These are phyloP conservation scores for Bonia amplexicaulis DNA, from an alignment of 176 grass and related monocot species.

Conservation along the genomic window DNA sequence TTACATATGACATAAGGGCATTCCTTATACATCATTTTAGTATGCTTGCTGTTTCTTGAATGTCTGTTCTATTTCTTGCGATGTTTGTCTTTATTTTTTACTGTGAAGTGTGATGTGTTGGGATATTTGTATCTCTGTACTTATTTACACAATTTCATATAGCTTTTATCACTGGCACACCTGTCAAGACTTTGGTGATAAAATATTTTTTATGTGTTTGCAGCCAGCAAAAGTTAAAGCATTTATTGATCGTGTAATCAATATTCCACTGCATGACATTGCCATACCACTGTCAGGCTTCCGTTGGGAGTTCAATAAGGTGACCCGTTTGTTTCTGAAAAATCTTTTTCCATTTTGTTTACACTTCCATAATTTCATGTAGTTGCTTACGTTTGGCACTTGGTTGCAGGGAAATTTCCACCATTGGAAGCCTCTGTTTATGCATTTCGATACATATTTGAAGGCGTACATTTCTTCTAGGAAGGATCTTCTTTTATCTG, in stretches of 20 bases:
- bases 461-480: conserved; percentile 86
- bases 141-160: conserved; percentile 9
- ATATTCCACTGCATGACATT: conserved; percentile 91
- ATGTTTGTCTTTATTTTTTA: background rate
- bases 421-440: conserved; percentile 95
- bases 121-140: background rate
- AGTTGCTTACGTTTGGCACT: conserved; percentile 19
- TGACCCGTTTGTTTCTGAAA: conserved; percentile 18
- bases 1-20: conserved; percentile 7
- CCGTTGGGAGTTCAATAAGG: conserved; percentile 95
- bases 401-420: conserved; percentile 87
- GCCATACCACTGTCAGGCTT: conserved; percentile 96
- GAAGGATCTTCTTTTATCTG: conserved; percentile 88
- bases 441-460: conserved; percentile 94
- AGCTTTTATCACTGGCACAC: background rate
- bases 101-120: background rate
- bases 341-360: background rate
- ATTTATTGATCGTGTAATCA: conserved; percentile 96
- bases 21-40: background rate
- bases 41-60: conserved; percentile 15
- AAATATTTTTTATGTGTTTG: conserved; percentile 34
- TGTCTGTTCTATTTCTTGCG: background rate
- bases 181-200: conserved; percentile 23
- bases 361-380: background rate
- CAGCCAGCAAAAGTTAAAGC: conserved; percentile 95